phyloP scores from a whole-genome alignment of 129 eudicot species.

The Helianthus tuberosus region DNA sequence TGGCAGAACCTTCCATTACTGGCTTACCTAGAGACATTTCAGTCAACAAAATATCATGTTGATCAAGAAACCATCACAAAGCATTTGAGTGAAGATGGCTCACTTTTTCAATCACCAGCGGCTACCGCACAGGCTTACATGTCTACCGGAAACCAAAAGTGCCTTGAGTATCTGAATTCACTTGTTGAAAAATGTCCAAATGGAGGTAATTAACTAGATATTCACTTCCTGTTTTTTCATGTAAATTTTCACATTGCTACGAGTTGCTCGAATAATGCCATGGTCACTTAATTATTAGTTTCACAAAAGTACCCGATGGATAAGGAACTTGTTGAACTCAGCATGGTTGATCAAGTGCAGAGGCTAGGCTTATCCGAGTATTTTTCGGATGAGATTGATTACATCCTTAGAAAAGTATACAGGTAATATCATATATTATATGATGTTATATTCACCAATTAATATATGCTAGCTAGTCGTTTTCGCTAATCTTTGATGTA shows the following conservation, averaged over 20 bases:
- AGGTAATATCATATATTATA: slow-evolving; percentile 22
- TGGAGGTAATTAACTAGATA: slow-evolving; percentile 38
- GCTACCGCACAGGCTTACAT: slow-evolving; percentile 57
- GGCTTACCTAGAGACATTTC: slow-evolving; percentile 46
- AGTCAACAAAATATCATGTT: slow-evolving; percentile 15
- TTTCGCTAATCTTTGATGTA: background rate
- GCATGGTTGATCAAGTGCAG: slow-evolving; percentile 58
- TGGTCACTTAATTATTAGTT: slow-evolving; percentile 26
- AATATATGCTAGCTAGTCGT: too few species aligned
- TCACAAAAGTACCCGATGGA: slow-evolving; percentile 55
- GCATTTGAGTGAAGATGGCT: slow-evolving; percentile 49
- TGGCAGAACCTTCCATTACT: slow-evolving; percentile 38
- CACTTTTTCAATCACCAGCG: slow-evolving; percentile 60
- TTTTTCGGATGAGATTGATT: slow-evolving; percentile 47
- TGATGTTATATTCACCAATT: too few species aligned
- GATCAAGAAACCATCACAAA: slow-evolving; percentile 25
- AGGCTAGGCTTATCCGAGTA: slow-evolving; percentile 55
- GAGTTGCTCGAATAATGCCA: too few species aligned
- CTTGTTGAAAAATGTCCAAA: slow-evolving; percentile 42
- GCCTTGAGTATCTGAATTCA: slow-evolving; percentile 44
- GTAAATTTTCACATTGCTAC: too few species aligned
- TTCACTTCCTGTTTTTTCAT: background rate
- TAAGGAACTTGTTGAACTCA: slow-evolving; percentile 45
- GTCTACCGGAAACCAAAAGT: slow-evolving; percentile 41
- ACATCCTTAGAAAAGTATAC: slow-evolving; percentile 36